Evolutionary conservation across 2,329 filamentous ascomycete genomes (phyloP).

Genomic region (Fusarium denticulatum): DNA sequence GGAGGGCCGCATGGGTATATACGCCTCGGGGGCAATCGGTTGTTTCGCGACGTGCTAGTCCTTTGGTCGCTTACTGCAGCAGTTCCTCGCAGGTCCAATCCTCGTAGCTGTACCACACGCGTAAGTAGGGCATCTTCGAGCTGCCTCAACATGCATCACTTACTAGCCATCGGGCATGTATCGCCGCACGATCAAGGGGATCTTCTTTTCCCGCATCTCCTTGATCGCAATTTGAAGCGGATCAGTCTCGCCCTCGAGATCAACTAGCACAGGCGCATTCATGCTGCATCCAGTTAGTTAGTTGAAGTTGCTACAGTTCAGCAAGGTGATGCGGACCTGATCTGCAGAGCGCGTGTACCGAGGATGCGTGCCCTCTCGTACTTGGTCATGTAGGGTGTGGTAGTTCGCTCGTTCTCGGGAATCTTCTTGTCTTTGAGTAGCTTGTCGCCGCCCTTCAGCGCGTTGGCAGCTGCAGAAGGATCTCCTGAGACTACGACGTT

Average conservation of each 20-base stretch:
- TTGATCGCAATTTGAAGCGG: slow-evolving; percentile 97
- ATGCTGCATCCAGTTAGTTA: slow-evolving; percentile 68
- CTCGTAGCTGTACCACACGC: slow-evolving; percentile 76
- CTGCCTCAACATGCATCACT: slow-evolving; percentile 51
- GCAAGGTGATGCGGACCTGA: slow-evolving; percentile 71
- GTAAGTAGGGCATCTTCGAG: slow-evolving; percentile 15
- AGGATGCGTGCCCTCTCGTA: slow-evolving; percentile 95
- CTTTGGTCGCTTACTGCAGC: slow-evolving; percentile 62
- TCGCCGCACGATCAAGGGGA: slow-evolving; percentile 91
- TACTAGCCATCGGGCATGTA: slow-evolving; percentile 97
- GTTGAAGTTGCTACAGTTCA: not conserved
- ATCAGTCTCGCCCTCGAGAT: slow-evolving; percentile 97
- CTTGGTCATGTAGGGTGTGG: slow-evolving; percentile 99
- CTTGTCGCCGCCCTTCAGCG: slow-evolving; percentile 63
- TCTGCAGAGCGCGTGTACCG: slow-evolving; percentile 92
- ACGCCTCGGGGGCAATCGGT: slow-evolving; percentile 35
- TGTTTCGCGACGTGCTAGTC: slow-evolving; percentile 20
- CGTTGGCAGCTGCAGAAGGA: slow-evolving; percentile 67
- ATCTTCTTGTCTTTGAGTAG: slow-evolving; percentile 85
- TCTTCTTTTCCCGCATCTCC: slow-evolving; percentile 98
- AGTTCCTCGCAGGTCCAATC: slow-evolving; percentile 99
- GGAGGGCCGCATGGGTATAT: slow-evolving; percentile 42
- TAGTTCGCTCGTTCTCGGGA: slow-evolving; percentile 84
- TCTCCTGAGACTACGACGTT: slow-evolving; percentile 71
- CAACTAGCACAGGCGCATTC: slow-evolving; percentile 96